Evolutionary conservation across 2,329 filamentous ascomycete genomes (phyloP), one percentile per base, ranked within the genome.

Genomic region (Aschersonia sp.): DNA sequence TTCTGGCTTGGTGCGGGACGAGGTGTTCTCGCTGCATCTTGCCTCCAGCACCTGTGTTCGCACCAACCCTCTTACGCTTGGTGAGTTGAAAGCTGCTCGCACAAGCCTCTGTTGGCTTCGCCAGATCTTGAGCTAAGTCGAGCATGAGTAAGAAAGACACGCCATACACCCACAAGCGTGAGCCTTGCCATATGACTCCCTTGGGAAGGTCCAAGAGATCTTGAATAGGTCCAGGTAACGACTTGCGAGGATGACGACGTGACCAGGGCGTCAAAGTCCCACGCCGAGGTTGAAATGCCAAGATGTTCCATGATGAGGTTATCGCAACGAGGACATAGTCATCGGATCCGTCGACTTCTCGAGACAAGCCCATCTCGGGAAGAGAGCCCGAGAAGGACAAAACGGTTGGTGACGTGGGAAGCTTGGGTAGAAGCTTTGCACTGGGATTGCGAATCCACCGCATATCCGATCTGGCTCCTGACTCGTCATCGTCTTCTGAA

Each of bases 71-170:
- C 65, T 79, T 79, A 49, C 76, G 70, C 63, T 79, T 79, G 56
- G 58, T 73, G 50, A 62, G 67, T 14, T 54, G 60, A 51, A 52
- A 22, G 49, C 56, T 50, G 62, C 63, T 51, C 35, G 64, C 60
- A n/a, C 58, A 53, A 12, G 62, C 57, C 1, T 53, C 54, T 1
- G 54, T 49, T 1, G 58, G 53, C 39, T 59, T 56, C n/a, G 59
- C 58, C 30, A 92, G 73, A 61, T 95, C 83, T 57, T 76, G 75
- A 22, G 77, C 76, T 32, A 94, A 68, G 61, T 97, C 88, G 51
- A 98, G 78, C 89, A 97, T 97, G 68, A 86, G 88, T 30, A 98
- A 65, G 75, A 88, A 97, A 1, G 78, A 81, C 41, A 79, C 77
- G 6, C 90, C 89, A 58, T 94, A 96, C 22, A 97, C 67, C 87